Percentiles rank a stretch among this genome's conserved stretches.
Conservation (phyloP, 768 basidiomycete genomes). For the Termitomyces sp. region DNA sequence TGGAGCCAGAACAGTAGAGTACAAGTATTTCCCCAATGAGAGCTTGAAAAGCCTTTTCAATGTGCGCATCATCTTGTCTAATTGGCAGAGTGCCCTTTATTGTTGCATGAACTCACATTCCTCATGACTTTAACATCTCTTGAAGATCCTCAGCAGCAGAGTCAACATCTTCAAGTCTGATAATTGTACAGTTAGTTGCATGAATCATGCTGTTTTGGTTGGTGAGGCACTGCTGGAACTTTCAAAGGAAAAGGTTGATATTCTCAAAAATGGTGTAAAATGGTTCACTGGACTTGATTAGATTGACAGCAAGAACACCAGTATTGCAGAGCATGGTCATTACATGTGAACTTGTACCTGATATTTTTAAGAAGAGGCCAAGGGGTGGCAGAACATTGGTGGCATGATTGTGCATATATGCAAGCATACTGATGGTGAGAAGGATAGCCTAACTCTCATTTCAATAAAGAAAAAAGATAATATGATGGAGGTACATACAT, state of each 20-base stretch:
- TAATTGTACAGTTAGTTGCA: conserved; percentile 19
- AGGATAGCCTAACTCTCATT: no score
- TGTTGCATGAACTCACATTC: conserved; percentile 12
- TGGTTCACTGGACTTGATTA: conserved; percentile 17
- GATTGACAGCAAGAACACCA: conserved; percentile 19
- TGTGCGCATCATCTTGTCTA: conserved; percentile 13
- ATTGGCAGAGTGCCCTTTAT: conserved; percentile 17
- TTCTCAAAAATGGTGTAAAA: conserved; percentile 17
- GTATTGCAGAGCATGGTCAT: conserved; percentile 26
- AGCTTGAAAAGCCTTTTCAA: conserved; percentile 12
- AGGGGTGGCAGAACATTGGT: conserved; percentile 26
- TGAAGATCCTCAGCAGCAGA: conserved; percentile 9
- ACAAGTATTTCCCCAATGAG: not conserved
- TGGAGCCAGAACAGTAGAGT: not conserved
- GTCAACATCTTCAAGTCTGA: not conserved
- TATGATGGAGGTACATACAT: no score
- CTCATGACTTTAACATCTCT: conserved; percentile 11
- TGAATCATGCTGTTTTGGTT: conserved; percentile 26
- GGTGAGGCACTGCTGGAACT: conserved; percentile 24
- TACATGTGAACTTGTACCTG: conserved; percentile 26
- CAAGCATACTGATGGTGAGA: no score
- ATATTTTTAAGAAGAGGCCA: conserved; percentile 28
- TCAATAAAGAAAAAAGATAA: no score
- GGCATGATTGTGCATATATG: conserved; percentile 22
- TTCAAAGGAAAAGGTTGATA: no score